These are phyloP conservation scores for Lepidium africanum DNA, from an alignment of 345 rosid genomes.

Conservation along the genomic window DNA sequence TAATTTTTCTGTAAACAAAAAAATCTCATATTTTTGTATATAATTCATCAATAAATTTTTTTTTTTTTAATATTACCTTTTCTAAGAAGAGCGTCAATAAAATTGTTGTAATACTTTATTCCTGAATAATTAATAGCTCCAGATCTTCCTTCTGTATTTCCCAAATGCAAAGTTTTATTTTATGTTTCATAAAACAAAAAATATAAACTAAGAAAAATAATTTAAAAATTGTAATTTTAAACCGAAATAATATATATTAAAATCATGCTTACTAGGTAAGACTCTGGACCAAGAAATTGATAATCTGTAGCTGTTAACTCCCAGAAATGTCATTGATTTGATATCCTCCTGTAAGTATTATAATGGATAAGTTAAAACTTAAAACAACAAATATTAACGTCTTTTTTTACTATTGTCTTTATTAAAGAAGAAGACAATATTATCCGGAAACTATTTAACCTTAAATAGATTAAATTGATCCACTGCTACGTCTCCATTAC, in stretches of 20 bases:
- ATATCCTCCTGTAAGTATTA: conserved; percentile 46
- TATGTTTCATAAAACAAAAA: neutral
- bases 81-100: conserved; percentile 46
- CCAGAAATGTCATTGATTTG: conserved; percentile 47
- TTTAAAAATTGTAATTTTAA: neutral
- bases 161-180: neutral
- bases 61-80: conserved; percentile 25
- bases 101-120: conserved; percentile 47
- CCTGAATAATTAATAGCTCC: conserved; percentile 55
- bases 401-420: neutral
- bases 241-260: neutral
- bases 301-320: conserved; percentile 63
- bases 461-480: conserved; percentile 20
- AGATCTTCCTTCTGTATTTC: conserved; percentile 51
- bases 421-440: neutral
- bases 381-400: neutral
- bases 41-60: neutral
- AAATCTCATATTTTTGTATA: neutral
- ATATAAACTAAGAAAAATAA: neutral
- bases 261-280: conserved; percentile 47
- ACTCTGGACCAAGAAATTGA: conserved; percentile 81
- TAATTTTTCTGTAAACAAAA: too few relatives aligned
- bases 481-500: conserved; percentile 22
- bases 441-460: neutral
- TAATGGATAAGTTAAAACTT: neutral